A percentile compares a stretch with the other conserved stretches of the same genome.
Evolutionary conservation across 2,329 filamentous ascomycete species (phyloP).

Genomic region (Colletotrichum eremochloae): DNA sequence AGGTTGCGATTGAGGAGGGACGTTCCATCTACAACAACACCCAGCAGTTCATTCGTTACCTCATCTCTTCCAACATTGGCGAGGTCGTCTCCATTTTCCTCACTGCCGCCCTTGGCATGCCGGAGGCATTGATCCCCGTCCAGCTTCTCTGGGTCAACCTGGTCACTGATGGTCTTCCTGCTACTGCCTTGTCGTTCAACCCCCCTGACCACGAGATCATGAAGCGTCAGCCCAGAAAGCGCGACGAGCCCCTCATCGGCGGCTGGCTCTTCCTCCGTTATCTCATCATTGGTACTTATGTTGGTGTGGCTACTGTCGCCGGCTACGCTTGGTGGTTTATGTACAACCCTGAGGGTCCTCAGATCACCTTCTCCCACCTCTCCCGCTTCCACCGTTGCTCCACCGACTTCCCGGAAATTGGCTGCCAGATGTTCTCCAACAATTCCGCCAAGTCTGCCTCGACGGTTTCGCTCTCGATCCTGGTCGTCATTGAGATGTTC

Average conservation of each 20-base stretch:
- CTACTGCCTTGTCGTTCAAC: constrained; percentile 97
- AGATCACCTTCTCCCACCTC: constrained; percentile 91
- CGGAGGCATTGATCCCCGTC: constrained; percentile 95
- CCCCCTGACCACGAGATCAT: constrained; percentile 99
- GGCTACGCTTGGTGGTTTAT: constrained; percentile 99
- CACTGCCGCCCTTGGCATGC: constrained; percentile 96
- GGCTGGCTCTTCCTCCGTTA: constrained; percentile 99
- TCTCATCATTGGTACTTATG: constrained; percentile 94
- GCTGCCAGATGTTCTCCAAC: constrained; percentile 91
- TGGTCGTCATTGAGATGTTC: constrained; percentile 99
- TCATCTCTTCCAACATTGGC: constrained; percentile 99
- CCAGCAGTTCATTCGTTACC: constrained; percentile 98
- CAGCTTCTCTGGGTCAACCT: constrained; percentile 99
- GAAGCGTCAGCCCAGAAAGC: constrained; percentile 90
- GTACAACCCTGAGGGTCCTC: constrained; percentile 90
- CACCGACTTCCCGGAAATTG: constrained; percentile 86
- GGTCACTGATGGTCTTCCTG: constrained; percentile 95
- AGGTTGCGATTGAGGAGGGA: constrained; percentile 95
- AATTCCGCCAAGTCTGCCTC: constrained; percentile 90
- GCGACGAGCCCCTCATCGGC: constrained; percentile 91
- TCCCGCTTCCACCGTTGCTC: constrained; percentile 95
- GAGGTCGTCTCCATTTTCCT: constrained; percentile 99
- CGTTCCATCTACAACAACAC: constrained; percentile 99
- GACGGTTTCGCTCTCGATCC: constrained; percentile 89
- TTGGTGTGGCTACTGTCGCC: constrained; percentile 92